These are phyloP conservation scores for Musa schizocarpa DNA, from an alignment of 176 grass and related monocot species.

Conservation along the genomic window DNA sequence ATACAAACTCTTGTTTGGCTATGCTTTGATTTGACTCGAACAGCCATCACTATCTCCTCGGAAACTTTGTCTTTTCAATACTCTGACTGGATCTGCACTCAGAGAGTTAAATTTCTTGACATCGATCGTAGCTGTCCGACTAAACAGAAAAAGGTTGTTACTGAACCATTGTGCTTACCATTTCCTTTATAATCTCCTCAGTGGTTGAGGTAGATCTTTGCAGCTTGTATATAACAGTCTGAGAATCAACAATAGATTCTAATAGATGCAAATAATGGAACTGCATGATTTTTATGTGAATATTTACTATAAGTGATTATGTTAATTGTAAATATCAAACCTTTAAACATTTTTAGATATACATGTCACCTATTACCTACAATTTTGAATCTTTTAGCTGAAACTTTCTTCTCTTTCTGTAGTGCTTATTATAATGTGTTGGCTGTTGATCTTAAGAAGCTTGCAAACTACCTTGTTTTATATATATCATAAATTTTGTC, in stretches of 20 bases:
- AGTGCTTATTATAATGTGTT: not conserved
- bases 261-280: no score
- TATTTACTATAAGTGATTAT: not conserved
- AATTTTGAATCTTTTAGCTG: not conserved
- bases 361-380: not conserved
- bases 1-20: conserved; percentile 14
- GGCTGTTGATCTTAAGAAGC: not conserved
- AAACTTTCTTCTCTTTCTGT: not conserved
- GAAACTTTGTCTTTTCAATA: conserved; percentile 74
- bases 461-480: no score
- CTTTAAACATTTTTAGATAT: not conserved
- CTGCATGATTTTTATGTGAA: no score
- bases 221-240: not conserved
- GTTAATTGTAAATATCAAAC: not conserved
- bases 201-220: no score
- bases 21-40: conserved; percentile 9
- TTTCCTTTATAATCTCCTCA: conserved; percentile 1
- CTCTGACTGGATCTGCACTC: conserved; percentile 18
- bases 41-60: conserved; percentile 81
- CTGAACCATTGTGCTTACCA: conserved; percentile 2
- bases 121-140: conserved; percentile 72
- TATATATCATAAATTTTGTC: no score
- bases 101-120: conserved; percentile 82
- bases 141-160: conserved; percentile 62
- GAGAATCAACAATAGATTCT: not conserved